Evolutionary conservation across 768 basidiomycete species (phyloP).

Genomic region (Tricholomella constricta): DNA sequence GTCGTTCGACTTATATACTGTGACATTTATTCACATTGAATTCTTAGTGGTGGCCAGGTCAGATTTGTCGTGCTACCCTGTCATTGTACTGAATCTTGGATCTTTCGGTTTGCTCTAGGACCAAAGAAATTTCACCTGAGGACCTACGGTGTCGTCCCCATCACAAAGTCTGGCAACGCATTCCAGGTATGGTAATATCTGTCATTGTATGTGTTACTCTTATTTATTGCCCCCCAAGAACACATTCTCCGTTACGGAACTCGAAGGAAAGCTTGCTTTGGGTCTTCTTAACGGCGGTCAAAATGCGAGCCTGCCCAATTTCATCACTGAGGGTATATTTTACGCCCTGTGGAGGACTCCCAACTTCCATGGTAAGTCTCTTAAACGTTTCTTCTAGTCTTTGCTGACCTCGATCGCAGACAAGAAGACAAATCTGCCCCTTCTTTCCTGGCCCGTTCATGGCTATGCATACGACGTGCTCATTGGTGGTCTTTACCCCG

Average conservation of each 20-base stretch:
- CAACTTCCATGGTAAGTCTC: constrained; percentile 35
- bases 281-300: constrained; percentile 34
- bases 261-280: constrained; percentile 30
- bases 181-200: constrained; percentile 29
- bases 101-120: constrained; percentile 15
- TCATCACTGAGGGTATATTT: constrained; percentile 33
- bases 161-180: constrained; percentile 27
- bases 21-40: not conserved
- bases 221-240: constrained; percentile 19
- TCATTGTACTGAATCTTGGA: not conserved
- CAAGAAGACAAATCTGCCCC: constrained; percentile 28
- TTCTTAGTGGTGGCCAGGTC: constrained; percentile 38
- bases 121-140: constrained; percentile 38
- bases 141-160: constrained; percentile 36
- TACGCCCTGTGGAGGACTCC: constrained; percentile 33
- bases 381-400: not conserved
- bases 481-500: constrained; percentile 37
- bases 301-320: constrained; percentile 33
- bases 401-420: constrained; percentile 17
- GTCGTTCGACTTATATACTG: constrained; percentile 10
- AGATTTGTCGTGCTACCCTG: not conserved
- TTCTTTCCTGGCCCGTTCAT: constrained; percentile 36
- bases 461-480: constrained; percentile 40
- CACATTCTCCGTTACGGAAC: constrained; percentile 35
- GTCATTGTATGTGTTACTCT: not conserved